These are phyloP conservation scores for Chamaenerion angustifolium DNA, from an alignment of 345 rosid genomes.

Conservation along the genomic window DNA sequence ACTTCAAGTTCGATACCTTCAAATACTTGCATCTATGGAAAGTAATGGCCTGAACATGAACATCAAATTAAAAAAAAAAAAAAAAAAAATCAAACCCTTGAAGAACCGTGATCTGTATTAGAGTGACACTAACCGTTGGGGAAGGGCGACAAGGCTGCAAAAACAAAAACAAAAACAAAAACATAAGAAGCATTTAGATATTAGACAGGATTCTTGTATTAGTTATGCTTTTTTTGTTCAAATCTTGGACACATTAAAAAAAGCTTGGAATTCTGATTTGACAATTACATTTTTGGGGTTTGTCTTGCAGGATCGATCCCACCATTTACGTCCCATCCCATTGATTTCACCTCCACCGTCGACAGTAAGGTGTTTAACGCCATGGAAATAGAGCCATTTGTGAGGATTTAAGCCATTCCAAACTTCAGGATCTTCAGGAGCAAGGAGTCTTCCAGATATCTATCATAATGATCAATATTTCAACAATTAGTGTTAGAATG, in stretches of 20 bases:
- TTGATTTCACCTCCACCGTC: slow-evolving; percentile 69
- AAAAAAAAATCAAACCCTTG: too few relatives aligned
- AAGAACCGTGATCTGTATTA: too few relatives aligned
- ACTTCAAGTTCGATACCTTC: slow-evolving; percentile 35
- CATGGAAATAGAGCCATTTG: slow-evolving; percentile 75
- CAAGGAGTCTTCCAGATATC: slow-evolving; percentile 66
- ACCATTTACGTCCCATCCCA: slow-evolving; percentile 85
- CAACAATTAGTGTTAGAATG: not conserved
- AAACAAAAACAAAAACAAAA: too few relatives aligned
- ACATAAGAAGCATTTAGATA: not conserved
- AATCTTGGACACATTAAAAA: too few relatives aligned
- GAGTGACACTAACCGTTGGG: slow-evolving; percentile 28
- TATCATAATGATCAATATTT: slow-evolving; percentile 12
- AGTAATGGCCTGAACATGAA: slow-evolving; percentile 48
- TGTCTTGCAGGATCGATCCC: slow-evolving; percentile 76
- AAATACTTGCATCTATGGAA: slow-evolving; percentile 79
- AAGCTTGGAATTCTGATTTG: too few relatives aligned
- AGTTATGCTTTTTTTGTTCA: not conserved
- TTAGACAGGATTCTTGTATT: not conserved
- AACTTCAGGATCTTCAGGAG: slow-evolving; percentile 57
- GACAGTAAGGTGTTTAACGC: slow-evolving; percentile 56
- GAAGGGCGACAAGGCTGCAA: slow-evolving; percentile 86
- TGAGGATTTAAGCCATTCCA: slow-evolving; percentile 68
- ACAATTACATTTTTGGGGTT: slow-evolving; percentile 27
- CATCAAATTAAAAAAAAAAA: not conserved